Evolutionary conservation across 306 rosid genomes (phyloP).

Genomic region (Oemleria cerasiformis): DNA sequence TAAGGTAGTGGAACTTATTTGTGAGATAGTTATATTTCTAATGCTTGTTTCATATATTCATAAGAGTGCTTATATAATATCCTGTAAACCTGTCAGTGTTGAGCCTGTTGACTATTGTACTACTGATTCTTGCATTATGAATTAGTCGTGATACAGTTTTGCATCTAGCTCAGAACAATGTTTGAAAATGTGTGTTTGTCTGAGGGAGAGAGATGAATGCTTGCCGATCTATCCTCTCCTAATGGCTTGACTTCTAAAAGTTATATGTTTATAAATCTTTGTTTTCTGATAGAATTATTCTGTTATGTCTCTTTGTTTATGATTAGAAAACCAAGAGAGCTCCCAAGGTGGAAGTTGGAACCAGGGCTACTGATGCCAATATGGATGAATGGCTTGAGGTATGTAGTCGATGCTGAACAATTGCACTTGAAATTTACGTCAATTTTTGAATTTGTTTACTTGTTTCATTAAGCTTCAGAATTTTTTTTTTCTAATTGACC

Average conservation of each 20-base stretch:
- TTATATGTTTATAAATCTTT: conserved; percentile 7
- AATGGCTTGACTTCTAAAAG: not conserved
- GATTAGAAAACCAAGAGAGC: conserved; percentile 80
- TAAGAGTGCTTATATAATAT: not conserved
- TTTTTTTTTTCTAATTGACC: too few relatives aligned
- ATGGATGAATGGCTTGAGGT: conserved; percentile 98
- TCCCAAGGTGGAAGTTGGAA: conserved; percentile 94
- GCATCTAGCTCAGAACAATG: too few relatives aligned
- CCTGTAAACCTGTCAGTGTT: not conserved
- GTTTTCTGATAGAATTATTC: conserved; percentile 9
- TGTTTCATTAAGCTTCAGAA: not conserved
- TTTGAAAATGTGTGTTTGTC: too few relatives aligned
- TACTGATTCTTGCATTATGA: too few relatives aligned
- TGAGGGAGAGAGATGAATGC: not conserved
- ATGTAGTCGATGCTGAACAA: conserved; percentile 22
- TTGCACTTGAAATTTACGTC: not conserved
- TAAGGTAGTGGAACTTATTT: conserved; percentile 49
- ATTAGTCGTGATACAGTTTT: too few relatives aligned
- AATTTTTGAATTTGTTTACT: not conserved
- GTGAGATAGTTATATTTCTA: not conserved
- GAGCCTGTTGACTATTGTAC: too few relatives aligned
- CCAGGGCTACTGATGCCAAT: conserved; percentile 64
- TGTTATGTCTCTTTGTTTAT: conserved; percentile 21
- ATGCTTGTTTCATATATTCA: not conserved
- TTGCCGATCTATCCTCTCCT: not conserved